phyloP scores from a whole-genome alignment of 2,329 filamentous ascomycete genomes.

The Drechslerella dactyloides region DNA sequence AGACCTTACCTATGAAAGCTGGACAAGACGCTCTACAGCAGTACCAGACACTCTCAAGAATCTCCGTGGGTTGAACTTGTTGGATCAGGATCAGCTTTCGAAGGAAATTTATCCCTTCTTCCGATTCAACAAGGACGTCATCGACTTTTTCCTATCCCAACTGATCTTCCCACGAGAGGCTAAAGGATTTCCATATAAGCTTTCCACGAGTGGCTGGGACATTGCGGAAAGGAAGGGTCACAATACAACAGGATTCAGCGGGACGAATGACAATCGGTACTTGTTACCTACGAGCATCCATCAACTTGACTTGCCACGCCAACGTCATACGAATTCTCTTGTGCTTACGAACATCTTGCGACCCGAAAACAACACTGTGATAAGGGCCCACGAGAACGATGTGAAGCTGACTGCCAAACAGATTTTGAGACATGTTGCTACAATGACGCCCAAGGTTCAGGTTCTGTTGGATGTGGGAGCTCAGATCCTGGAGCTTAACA shows the following conservation, averaged over 20 bases:
- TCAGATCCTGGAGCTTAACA: constrained; percentile 70
- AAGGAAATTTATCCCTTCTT: constrained; percentile 64
- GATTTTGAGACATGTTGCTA: constrained; percentile 61
- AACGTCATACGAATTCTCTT: constrained; percentile 71
- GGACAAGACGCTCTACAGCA: constrained; percentile 57
- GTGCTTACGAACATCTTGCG: constrained; percentile 61
- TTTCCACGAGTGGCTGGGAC: constrained; percentile 72
- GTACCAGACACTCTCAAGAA: constrained; percentile 58
- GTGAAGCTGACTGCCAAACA: constrained; percentile 53
- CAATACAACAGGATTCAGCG: constrained; percentile 70
- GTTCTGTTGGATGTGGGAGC: constrained; percentile 76
- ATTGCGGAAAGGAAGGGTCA: constrained; percentile 61
- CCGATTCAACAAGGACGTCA: constrained; percentile 61
- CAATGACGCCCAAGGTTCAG: constrained; percentile 59
- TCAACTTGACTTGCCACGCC: constrained; percentile 64
- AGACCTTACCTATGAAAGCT: constrained; percentile 62
- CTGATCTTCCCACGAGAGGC: constrained; percentile 69
- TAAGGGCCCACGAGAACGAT: constrained; percentile 54
- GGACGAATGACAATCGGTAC: constrained; percentile 70
- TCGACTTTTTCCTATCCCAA: constrained; percentile 69
- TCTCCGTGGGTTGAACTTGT: constrained; percentile 56
- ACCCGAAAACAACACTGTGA: constrained; percentile 21
- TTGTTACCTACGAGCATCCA: constrained; percentile 66
- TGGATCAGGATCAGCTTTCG: constrained; percentile 58
- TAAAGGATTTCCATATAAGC: constrained; percentile 69